Conservation (phyloP, 148 eudicot species). For the Persicaria maculosa region DNA sequence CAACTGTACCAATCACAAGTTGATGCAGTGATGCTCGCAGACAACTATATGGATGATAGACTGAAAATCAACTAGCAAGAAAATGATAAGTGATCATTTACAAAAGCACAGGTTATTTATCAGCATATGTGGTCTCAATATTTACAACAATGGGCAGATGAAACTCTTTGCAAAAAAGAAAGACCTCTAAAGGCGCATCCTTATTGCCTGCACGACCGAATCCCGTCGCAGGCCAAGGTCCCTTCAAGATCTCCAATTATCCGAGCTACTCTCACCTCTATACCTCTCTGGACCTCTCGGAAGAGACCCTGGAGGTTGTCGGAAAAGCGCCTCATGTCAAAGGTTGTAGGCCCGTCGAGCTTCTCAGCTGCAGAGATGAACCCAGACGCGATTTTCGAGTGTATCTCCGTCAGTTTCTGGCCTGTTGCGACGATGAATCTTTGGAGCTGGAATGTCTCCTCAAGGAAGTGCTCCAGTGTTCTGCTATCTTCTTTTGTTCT, state of each 20-base stretch:
- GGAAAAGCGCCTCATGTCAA: slow-evolving; percentile 70
- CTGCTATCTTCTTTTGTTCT: slow-evolving; percentile 59
- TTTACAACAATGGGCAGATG: too few relatives aligned
- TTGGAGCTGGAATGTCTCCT: slow-evolving; percentile 90
- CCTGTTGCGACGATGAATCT: slow-evolving; percentile 90
- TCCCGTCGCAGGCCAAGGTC: slow-evolving; percentile 81
- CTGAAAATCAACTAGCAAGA: too few relatives aligned
- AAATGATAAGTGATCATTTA: too few relatives aligned
- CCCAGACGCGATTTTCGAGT: slow-evolving; percentile 56
- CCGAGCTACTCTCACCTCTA: slow-evolving; percentile 72
- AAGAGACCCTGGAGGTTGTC: slow-evolving; percentile 62
- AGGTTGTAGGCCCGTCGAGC: slow-evolving; percentile 36
- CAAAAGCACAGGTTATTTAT: too few relatives aligned
- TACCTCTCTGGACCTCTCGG: slow-evolving; percentile 75
- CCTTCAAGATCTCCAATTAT: slow-evolving; percentile 89
- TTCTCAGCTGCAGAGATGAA: slow-evolving; percentile 34
- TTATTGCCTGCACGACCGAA: slow-evolving; percentile 41
- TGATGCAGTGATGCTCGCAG: too few relatives aligned
- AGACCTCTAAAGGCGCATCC: too few relatives aligned
- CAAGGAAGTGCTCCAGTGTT: slow-evolving; percentile 61
- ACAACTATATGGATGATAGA: too few relatives aligned
- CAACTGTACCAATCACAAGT: too few relatives aligned
- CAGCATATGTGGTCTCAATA: too few relatives aligned
- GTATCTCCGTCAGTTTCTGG: slow-evolving; percentile 76
- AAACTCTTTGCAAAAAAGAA: too few relatives aligned